These are phyloP conservation scores for Pseudozyma sp. DNA, from an alignment of 1,284 basidiomycete species.

Conservation along the genomic window DNA sequence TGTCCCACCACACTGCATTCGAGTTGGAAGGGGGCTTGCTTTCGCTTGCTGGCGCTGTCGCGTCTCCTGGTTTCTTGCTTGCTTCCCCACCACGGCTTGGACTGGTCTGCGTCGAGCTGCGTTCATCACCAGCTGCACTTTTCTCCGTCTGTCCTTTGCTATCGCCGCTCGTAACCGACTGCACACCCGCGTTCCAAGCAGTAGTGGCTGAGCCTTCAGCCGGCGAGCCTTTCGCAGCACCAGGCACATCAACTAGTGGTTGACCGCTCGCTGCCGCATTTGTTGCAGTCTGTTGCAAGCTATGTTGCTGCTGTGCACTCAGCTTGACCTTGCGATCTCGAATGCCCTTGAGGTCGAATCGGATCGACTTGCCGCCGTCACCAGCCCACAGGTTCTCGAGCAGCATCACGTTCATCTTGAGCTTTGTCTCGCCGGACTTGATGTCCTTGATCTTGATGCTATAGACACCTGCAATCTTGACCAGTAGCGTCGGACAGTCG, in stretches of 20 bases:
- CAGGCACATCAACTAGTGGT: constrained; percentile 30
- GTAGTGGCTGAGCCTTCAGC: constrained; percentile 28
- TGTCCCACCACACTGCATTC: constrained; percentile 54
- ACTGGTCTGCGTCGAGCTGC: constrained; percentile 10
- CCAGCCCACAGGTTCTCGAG: constrained; percentile 62
- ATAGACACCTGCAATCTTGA: constrained; percentile 65
- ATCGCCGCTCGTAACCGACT: constrained; percentile 7
- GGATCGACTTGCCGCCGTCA: constrained; percentile 44
- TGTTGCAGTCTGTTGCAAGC: constrained; percentile 26
- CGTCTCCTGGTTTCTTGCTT: constrained; percentile 1
- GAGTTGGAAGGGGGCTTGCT: constrained; percentile 19
- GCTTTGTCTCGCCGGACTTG: constrained; percentile 51
- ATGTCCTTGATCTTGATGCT: constrained; percentile 64
- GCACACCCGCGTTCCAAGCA: constrained; percentile 21
- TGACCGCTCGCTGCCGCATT: constrained; percentile 18
- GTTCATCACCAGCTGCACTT: neutral
- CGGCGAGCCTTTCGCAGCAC: constrained; percentile 22
- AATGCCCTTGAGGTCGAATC: constrained; percentile 65
- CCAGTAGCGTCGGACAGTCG: constrained; percentile 59
- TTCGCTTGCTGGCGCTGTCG: constrained; percentile 3
- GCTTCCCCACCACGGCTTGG: constrained; percentile 6
- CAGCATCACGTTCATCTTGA: constrained; percentile 64
- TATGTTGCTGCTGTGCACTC: constrained; percentile 42
- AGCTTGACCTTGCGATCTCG: constrained; percentile 56
- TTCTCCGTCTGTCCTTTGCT: neutral